Base-by-base conservation (phyloP, 2,329 filamentous ascomycete genomes). In the Pseudogymnoascus sp. region DNA sequence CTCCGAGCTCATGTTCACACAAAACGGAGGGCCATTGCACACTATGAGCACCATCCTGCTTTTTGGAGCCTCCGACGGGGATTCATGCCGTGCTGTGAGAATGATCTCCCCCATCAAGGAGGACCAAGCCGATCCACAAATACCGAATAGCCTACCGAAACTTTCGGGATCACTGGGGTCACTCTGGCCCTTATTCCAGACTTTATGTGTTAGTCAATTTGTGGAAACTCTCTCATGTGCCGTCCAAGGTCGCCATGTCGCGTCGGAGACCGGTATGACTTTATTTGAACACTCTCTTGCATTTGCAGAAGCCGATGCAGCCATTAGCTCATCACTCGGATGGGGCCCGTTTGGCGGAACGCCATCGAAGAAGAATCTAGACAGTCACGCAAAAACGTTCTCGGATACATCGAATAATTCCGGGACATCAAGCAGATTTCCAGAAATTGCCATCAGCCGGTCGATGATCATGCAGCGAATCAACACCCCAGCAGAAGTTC, bases 271-370 rank as follows among this genome's bases (percentile, higher is more conserved):
- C 1, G 92, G 92, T 16, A 96, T 97, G 90, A 96, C 92, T 0
- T 83, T 97, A 2, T 96, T 97, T 70, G 94, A 99, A 73, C 92
- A 97, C 71, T 97, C 92, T 0, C 80, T 99, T 7, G 93, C 93
- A 2, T 99, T 97, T 76, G 91, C 93, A 10, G 94, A 99, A 74
- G 93, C 93, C 7, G 94, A 99, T 73, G 88, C 90, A 31, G 89
- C 92, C 66, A 87, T 97, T 52, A 87, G 87, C 68, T 90, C 87
- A 67, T 89, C 92, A 60, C 82, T 96, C 12, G 88, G 88, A 11
- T 84, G 92, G 74, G 85, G 87, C 0, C 69, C 85, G 78, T 81
- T 49, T 74, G 70, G 69, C 7, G 67, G 62, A 14, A 68, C 65
- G 7, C 71, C 68, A 58, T 33, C 62, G 14, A 64, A 55, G 10